Base-by-base conservation (phyloP, 2,329 filamentous ascomycete genomes). In the Fusarium napiforme region DNA sequence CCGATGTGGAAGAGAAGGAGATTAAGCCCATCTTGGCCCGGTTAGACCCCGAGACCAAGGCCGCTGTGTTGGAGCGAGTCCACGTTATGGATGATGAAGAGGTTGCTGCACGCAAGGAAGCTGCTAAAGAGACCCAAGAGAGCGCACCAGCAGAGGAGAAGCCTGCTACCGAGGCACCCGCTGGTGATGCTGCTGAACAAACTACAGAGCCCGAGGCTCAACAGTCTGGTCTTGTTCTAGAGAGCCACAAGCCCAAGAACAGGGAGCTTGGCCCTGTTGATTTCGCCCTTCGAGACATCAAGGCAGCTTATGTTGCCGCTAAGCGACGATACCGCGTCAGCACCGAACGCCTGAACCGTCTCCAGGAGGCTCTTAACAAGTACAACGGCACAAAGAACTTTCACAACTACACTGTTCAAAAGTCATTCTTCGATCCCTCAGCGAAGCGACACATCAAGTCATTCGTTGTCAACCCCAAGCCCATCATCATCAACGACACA, bases 321-420 rank as follows among this genome's bases (percentile, higher is more conserved):
- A 97, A 97, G 84, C 91, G 93, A 50, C 88, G 91, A 3, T 98
- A 98, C 81, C 93, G 96, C 56, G 92, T 97, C 63, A 91, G 93
- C 0, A 84, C 89, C 1, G 84, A 85, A 26, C 94, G 96, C 14
- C 87, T 96, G 53, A 84, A 89, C 34, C 91, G 92, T 68, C 89
- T 99, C 4, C 94, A 97, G 81, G 87, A 90, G 39, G 91, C 91
- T 0, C 88, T 99, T 15, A 83, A 90, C 77, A 86, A 88, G 73
- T 99, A 96, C 83, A 83, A 92, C 15, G 96, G 96, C 72, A 98
- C 95, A 8, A 89, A 88, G 78, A 97, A 97, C 85, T 99, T 92
- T 86, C 95, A 98, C 88, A 99, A 99, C 87, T 99, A 97, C 86
- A 99, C 96, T 5, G 91, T 99, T 64, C 93, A 96, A 76, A 99